Conservation (phyloP, 164 flowering plant species). For the Chimonanthus salicifolius region DNA sequence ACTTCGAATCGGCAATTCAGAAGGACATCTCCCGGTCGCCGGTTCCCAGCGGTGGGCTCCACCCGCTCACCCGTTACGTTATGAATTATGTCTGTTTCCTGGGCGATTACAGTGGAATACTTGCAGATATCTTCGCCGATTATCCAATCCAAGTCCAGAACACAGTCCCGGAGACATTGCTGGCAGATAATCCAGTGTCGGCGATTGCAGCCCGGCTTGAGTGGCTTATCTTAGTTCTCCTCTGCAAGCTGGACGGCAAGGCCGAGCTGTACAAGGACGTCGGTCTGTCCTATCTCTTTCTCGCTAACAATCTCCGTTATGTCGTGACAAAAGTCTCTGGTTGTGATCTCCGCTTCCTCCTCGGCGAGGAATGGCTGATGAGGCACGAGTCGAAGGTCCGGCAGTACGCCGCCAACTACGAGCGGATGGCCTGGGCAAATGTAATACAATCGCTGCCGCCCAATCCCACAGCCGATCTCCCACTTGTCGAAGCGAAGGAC, state of each 20-base stretch:
- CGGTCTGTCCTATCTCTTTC: slow-evolving; percentile 50
- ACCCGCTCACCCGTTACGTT: slow-evolving; percentile 40
- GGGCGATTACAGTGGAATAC: slow-evolving; percentile 38
- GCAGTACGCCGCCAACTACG: slow-evolving; percentile 46
- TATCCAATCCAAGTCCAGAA: slow-evolving; percentile 16
- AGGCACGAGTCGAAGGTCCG: slow-evolving; percentile 40
- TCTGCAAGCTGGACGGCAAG: slow-evolving; percentile 60
- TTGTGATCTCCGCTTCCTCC: slow-evolving; percentile 41
- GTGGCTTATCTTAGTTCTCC: slow-evolving; percentile 55
- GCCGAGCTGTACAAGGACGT: slow-evolving; percentile 49
- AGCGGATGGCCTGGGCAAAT: slow-evolving; percentile 45
- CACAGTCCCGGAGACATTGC: slow-evolving; percentile 17
- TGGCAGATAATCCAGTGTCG: slow-evolving; percentile 14
- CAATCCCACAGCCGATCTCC: slow-evolving; percentile 18
- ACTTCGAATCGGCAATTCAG: slow-evolving; percentile 48
- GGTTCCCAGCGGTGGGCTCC: slow-evolving; percentile 43
- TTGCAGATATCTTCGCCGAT: slow-evolving; percentile 45
- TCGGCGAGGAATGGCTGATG: slow-evolving; percentile 52
- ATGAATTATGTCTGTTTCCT: slow-evolving; percentile 51
- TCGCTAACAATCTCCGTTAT: slow-evolving; percentile 60
- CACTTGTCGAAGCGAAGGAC: slow-evolving; percentile 30
- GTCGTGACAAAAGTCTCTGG: slow-evolving; percentile 32
- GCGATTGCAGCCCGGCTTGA: slow-evolving; percentile 30
- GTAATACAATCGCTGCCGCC: slow-evolving; percentile 38
- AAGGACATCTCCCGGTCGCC: slow-evolving; percentile 41